Evolutionary conservation across 495 filamentous ascomycete species (phyloP).

Genomic region (Rostrohypoxylon terebratum): DNA sequence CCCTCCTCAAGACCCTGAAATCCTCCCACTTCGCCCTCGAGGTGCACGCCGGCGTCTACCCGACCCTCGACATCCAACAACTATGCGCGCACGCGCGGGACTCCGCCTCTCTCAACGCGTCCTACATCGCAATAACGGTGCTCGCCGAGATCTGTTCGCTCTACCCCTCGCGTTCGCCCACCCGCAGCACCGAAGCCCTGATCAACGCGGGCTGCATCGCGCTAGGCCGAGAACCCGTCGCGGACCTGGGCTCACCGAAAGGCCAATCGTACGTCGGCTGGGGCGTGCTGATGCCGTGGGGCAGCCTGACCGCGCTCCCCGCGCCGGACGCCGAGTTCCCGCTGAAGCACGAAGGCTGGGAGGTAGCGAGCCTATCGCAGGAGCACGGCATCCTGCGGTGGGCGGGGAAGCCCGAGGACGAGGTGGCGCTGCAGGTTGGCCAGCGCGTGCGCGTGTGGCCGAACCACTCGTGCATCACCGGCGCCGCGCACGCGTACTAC

Average conservation of each 20-base stretch:
- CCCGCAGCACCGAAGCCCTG: slow-evolving; percentile 71
- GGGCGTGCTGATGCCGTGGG: slow-evolving; percentile 78
- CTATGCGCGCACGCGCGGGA: slow-evolving; percentile 74
- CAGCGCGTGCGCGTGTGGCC: slow-evolving; percentile 79
- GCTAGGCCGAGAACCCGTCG: slow-evolving; percentile 80
- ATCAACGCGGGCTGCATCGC: slow-evolving; percentile 78
- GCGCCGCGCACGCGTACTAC: slow-evolving; percentile 78
- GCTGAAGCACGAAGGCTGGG: slow-evolving; percentile 64
- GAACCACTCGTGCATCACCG: slow-evolving; percentile 87
- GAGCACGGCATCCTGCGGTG: slow-evolving; percentile 74
- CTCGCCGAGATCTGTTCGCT: slow-evolving; percentile 78
- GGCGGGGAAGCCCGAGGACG: slow-evolving; percentile 54
- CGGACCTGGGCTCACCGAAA: slow-evolving; percentile 47
- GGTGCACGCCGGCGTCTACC: slow-evolving; percentile 78
- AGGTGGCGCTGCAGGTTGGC: slow-evolving; percentile 69
- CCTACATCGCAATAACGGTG: slow-evolving; percentile 74
- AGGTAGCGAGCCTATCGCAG: slow-evolving; percentile 71
- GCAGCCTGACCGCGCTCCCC: slow-evolving; percentile 16
- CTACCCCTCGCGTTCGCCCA: slow-evolving; percentile 68
- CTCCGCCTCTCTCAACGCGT: slow-evolving; percentile 52
- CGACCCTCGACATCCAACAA: slow-evolving; percentile 85
- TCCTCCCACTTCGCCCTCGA: slow-evolving; percentile 63
- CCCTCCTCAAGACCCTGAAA: slow-evolving; percentile 48
- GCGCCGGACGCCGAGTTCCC: slow-evolving; percentile 55
- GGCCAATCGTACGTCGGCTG: slow-evolving; percentile 71